phyloP scores from a whole-genome alignment of 1,284 basidiomycete species.

The Apiotrichum veenhuisii region DNA sequence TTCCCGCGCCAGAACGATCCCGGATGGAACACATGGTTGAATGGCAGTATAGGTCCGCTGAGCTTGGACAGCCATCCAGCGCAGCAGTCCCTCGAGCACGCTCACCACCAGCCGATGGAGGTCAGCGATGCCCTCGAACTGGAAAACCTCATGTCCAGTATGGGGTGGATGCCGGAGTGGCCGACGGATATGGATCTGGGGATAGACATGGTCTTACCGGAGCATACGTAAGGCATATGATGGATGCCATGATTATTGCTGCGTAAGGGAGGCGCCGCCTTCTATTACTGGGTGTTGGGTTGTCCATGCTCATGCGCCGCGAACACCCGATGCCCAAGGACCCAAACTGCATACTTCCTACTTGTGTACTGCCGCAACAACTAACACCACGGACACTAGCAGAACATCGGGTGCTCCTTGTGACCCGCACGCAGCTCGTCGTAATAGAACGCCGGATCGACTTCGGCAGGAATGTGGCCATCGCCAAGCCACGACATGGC shows the following conservation, averaged over 20 bases:
- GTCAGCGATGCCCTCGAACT: not conserved
- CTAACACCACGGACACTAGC: not conserved
- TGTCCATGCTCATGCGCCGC: too few species aligned
- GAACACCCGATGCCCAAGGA: too few species aligned
- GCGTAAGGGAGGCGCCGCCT: too few species aligned
- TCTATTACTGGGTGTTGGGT: too few species aligned
- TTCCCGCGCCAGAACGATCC: not conserved
- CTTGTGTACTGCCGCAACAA: too few species aligned
- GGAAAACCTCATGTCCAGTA: not conserved
- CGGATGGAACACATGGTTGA: not conserved
- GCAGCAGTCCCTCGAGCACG: not conserved
- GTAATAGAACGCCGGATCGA: conserved; percentile 13
- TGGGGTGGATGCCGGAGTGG: not conserved
- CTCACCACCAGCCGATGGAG: not conserved
- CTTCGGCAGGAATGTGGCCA: conserved; percentile 8
- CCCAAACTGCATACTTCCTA: too few species aligned
- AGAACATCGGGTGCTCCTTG: conserved; percentile 1
- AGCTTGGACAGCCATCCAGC: not conserved
- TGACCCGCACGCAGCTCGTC: conserved; percentile 2
- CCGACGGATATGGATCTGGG: not conserved
- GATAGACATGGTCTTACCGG: not conserved
- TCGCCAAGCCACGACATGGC: conserved; percentile 17
- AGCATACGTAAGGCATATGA: too few species aligned
- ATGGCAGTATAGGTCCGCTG: not conserved
- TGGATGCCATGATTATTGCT: too few species aligned